phyloP scores from a whole-genome alignment of 2,329 filamentous ascomycete species.

The Aspergillus latus region DNA sequence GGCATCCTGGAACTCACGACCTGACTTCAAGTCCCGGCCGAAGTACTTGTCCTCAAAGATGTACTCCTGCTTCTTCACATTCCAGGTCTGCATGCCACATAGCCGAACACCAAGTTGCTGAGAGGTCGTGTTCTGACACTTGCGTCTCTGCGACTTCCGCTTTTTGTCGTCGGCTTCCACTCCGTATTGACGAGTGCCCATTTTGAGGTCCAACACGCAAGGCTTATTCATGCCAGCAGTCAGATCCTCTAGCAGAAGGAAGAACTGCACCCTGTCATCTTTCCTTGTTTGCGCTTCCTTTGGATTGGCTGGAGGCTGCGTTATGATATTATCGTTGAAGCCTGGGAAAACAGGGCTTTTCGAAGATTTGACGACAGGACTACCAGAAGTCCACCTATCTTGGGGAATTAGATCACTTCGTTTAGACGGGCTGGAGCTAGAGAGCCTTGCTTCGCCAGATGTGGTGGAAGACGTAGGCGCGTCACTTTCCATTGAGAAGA shows the following conservation, averaged over 20 bases:
- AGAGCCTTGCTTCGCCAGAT: slow-evolving; percentile 6
- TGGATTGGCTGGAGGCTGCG: slow-evolving; percentile 64
- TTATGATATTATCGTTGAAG: slow-evolving; percentile 21
- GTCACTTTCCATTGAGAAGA: slow-evolving; percentile 67
- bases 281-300: slow-evolving; percentile 65
- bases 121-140: slow-evolving; percentile 90
- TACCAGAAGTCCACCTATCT: neutral
- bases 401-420: neutral
- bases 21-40: slow-evolving; percentile 82
- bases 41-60: slow-evolving; percentile 99
- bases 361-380: neutral
- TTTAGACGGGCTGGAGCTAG: slow-evolving; percentile 19
- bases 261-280: slow-evolving; percentile 76
- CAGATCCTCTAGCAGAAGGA: slow-evolving; percentile 88
- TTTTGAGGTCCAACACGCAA: slow-evolving; percentile 96
- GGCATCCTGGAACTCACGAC: slow-evolving; percentile 83
- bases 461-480: slow-evolving; percentile 17
- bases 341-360: slow-evolving; percentile 9
- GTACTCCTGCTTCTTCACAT: slow-evolving; percentile 76
- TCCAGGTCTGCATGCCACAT: slow-evolving; percentile 96
- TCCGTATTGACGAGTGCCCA: slow-evolving; percentile 97
- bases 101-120: slow-evolving; percentile 87
- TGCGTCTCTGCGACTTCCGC: slow-evolving; percentile 85
- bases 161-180: slow-evolving; percentile 91
- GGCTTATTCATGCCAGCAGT: slow-evolving; percentile 95